Conservation (phyloP, 2,329 filamentous ascomycete species). For the Leptographium lundbergii region DNA sequence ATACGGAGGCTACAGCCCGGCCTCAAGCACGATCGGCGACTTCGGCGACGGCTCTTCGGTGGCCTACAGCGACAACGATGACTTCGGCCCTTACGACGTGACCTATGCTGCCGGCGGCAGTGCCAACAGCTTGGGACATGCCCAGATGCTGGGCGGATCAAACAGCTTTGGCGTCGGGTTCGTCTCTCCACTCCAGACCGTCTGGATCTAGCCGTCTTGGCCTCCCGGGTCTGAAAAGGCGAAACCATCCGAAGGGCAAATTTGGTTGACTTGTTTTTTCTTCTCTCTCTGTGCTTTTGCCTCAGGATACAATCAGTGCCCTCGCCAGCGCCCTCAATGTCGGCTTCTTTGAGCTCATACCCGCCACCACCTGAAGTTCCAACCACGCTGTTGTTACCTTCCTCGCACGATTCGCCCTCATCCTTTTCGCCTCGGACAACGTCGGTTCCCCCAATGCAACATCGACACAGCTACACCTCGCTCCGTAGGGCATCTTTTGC, state of each 20-base stretch:
- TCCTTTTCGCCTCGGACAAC: slow-evolving; percentile 30
- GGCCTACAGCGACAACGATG: slow-evolving; percentile 50
- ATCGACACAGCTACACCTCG: slow-evolving; percentile 21
- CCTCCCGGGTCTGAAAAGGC: slow-evolving; percentile 6
- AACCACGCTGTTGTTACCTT: slow-evolving; percentile 22
- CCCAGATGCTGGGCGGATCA: slow-evolving; percentile 31
- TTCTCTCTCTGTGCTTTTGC: slow-evolving; percentile 22
- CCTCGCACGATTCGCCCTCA: slow-evolving; percentile 16
- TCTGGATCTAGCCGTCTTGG: slow-evolving; percentile 38
- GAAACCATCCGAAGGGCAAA: slow-evolving; percentile 18
- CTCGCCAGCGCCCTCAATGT: slow-evolving; percentile 7
- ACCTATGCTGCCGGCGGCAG: slow-evolving; percentile 23
- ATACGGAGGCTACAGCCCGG: slow-evolving; percentile 47
- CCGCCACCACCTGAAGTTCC: slow-evolving; percentile 30
- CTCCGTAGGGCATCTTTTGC: slow-evolving; percentile 21
- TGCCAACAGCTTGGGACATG: slow-evolving; percentile 23
- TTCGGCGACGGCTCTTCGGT: slow-evolving; percentile 31
- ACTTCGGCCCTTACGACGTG: slow-evolving; percentile 38
- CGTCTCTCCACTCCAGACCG: slow-evolving; percentile 49
- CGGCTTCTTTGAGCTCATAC: slow-evolving; percentile 17
- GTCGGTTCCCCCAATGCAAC: slow-evolving; percentile 17
- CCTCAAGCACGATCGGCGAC: slow-evolving; percentile 43
- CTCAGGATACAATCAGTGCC: slow-evolving; percentile 12
- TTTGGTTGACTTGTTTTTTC: slow-evolving; percentile 39
- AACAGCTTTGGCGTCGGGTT: slow-evolving; percentile 43